Conservation (phyloP, 2,329 filamentous ascomycete genomes). For the Fusarium stilboides region DNA sequence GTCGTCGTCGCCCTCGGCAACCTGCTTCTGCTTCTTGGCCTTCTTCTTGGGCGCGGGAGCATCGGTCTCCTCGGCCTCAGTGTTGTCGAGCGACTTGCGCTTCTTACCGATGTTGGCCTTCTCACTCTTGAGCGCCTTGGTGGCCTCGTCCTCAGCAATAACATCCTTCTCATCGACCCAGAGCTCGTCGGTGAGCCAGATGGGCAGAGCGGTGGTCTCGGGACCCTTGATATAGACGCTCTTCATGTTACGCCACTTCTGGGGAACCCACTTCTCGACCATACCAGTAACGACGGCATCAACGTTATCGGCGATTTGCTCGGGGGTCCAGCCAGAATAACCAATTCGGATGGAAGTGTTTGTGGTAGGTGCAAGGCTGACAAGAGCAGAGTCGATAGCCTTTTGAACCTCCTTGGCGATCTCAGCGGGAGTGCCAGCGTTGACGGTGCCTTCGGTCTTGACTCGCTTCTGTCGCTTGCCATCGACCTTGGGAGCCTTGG, state of each 20-base stretch:
- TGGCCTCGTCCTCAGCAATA: constrained; percentile 73
- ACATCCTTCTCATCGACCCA: constrained; percentile 86
- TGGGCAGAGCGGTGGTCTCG: constrained; percentile 88
- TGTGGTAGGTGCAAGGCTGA: constrained; percentile 83
- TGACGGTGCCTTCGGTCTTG: constrained; percentile 59
- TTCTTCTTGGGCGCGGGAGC: constrained; percentile 59
- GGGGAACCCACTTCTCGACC: constrained; percentile 84
- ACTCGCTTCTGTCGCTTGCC: constrained; percentile 71
- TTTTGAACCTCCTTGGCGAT: constrained; percentile 87
- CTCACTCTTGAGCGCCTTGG: constrained; percentile 61
- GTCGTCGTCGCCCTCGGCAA: constrained; percentile 64
- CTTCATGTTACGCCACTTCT: constrained; percentile 90
- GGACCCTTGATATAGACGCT: constrained; percentile 92
- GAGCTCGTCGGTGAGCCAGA: constrained; percentile 93
- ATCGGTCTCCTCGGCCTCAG: constrained; percentile 64
- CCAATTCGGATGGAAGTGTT: constrained; percentile 88
- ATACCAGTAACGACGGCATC: constrained; percentile 78
- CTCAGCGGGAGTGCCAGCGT: constrained; percentile 71
- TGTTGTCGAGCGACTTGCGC: constrained; percentile 65
- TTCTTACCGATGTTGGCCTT: constrained; percentile 77
- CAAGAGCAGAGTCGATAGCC: constrained; percentile 81
- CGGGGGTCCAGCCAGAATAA: constrained; percentile 78
- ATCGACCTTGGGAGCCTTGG: constrained; percentile 73
- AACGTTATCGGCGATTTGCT: constrained; percentile 86
- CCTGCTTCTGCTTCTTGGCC: constrained; percentile 53